A percentile compares a stretch with the other conserved stretches of the same genome.
These are phyloP conservation scores for Sphagnum magellanicum DNA, from an alignment of 228 moss, liverwort and hornwort species.

Conservation along the genomic window DNA sequence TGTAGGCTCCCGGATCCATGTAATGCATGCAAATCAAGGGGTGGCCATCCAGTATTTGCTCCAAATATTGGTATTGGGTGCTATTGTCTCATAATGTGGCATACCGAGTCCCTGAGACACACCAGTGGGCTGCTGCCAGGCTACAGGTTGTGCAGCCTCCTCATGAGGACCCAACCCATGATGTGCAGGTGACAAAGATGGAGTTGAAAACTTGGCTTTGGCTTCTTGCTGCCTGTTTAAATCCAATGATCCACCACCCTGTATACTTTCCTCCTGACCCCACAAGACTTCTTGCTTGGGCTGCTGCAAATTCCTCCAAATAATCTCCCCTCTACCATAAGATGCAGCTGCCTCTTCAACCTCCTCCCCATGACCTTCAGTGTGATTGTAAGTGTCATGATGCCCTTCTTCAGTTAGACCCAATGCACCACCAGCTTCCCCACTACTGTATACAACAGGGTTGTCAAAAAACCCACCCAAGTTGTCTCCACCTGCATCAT, in stretches of 20 bases:
- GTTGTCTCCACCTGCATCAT: slow-evolving; percentile 31
- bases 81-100: slow-evolving; percentile 16
- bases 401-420: slow-evolving; percentile 22
- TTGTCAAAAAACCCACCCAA: slow-evolving; percentile 47
- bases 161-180: slow-evolving; percentile 17
- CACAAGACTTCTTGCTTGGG: slow-evolving; percentile 17
- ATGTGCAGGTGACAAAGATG: slow-evolving; percentile 26
- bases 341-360: slow-evolving; percentile 15
- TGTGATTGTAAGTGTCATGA: slow-evolving; percentile 14
- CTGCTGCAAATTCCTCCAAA: slow-evolving; percentile 31
- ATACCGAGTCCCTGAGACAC: slow-evolving; percentile 14
- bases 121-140: slow-evolving; percentile 25
- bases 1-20: slow-evolving; percentile 35
- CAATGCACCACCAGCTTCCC: slow-evolving; percentile 18
- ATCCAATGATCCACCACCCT: slow-evolving; percentile 17
- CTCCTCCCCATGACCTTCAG: slow-evolving; percentile 17
- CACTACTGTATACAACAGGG: slow-evolving; percentile 8
- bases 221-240: slow-evolving; percentile 28
- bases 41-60: slow-evolving; percentile 29
- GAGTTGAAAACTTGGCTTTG: slow-evolving; percentile 33
- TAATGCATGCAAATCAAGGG: slow-evolving; percentile 39
- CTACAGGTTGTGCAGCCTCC: slow-evolving; percentile 9
- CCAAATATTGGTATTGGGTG: slow-evolving; percentile 45
- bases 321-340: slow-evolving; percentile 15
- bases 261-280: slow-evolving; percentile 14